Conservation (phyloP, 2,329 filamentous ascomycete species). For the Keithomyces neogunnii region DNA sequence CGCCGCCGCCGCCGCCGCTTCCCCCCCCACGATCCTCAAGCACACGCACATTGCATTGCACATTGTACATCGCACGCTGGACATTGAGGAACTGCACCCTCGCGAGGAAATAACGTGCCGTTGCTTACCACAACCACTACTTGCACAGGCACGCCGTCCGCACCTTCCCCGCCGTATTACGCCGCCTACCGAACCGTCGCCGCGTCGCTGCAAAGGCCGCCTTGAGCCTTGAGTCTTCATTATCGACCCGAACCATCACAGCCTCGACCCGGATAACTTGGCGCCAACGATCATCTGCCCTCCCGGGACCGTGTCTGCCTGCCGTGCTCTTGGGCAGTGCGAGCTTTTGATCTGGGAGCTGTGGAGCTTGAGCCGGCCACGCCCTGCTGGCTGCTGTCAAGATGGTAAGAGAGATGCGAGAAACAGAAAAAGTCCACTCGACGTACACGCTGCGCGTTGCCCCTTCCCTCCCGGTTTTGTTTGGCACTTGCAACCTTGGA, state of each 20-base stretch:
- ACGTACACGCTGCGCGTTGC: not conserved
- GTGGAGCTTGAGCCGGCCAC: slow-evolving; percentile 5
- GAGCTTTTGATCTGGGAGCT: slow-evolving; percentile 3
- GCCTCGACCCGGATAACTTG: not conserved
- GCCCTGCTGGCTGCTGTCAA: slow-evolving; percentile 6
- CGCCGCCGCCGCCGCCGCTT: not conserved
- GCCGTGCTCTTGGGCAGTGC: slow-evolving; percentile 2
- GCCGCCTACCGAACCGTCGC: slow-evolving; percentile 1
- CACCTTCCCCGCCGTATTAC: slow-evolving; percentile 4
- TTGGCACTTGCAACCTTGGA: not conserved
- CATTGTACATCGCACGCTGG: not conserved
- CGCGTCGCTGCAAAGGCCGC: slow-evolving; percentile 4
- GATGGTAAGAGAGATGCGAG: slow-evolving; percentile 7
- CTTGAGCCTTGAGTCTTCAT: slow-evolving; percentile 2
- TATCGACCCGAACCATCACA: not conserved
- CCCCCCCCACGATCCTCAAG: not conserved
- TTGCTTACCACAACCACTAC: not conserved
- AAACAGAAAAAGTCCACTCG: not conserved
- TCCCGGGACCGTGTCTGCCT: slow-evolving; percentile 1
- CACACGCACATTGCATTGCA: not conserved
- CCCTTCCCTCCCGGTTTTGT: not conserved
- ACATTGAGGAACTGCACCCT: no score
- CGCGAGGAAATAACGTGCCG: not conserved
- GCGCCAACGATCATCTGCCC: not conserved
- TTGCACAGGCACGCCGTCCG: slow-evolving; percentile 2